Conservation (phyloP, 129 eudicot species). For the Calendula officinalis region DNA sequence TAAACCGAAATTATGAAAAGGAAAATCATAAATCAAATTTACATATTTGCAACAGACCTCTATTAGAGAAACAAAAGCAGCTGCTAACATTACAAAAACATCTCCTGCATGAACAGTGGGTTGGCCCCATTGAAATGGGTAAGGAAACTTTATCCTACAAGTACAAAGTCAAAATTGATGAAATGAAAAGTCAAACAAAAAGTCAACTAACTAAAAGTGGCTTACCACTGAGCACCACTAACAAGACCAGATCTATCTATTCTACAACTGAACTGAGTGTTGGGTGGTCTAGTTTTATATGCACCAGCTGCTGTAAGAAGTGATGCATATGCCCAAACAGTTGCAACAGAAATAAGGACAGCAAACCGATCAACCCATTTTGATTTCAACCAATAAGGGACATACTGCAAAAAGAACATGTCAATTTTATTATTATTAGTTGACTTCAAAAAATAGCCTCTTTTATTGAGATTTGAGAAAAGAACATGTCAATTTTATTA, state of each 20-base stretch:
- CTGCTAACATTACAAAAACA: conserved; percentile 72
- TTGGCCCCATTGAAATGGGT: conserved; percentile 95
- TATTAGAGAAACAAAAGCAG: conserved; percentile 73
- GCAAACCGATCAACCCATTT: conserved; percentile 68
- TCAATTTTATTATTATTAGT: background rate
- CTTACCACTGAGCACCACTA: conserved; percentile 74
- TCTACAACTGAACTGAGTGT: conserved; percentile 90
- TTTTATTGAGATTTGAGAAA: conserved; percentile 38
- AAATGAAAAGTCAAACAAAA: background rate
- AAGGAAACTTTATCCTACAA: conserved; percentile 85
- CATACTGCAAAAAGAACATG: conserved; percentile 44
- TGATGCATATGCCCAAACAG: conserved; percentile 85
- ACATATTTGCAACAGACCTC: conserved; percentile 47
- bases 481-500: background rate
- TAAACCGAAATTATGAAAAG: background rate
- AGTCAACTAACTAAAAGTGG: conserved; percentile 4
- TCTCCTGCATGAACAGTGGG: conserved; percentile 73
- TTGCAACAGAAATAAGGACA: conserved; percentile 55
- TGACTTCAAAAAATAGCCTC: too few relatives aligned
- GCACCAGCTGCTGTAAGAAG: conserved; percentile 93
- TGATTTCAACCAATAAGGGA: conserved; percentile 49
- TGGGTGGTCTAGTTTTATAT: conserved; percentile 55
- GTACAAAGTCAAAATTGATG: background rate
- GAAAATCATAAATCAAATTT: background rate
- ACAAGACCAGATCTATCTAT: conserved; percentile 89